These are phyloP conservation scores for Neonectria coccinea DNA, from an alignment of 2,329 filamentous ascomycete species.

Conservation along the genomic window DNA sequence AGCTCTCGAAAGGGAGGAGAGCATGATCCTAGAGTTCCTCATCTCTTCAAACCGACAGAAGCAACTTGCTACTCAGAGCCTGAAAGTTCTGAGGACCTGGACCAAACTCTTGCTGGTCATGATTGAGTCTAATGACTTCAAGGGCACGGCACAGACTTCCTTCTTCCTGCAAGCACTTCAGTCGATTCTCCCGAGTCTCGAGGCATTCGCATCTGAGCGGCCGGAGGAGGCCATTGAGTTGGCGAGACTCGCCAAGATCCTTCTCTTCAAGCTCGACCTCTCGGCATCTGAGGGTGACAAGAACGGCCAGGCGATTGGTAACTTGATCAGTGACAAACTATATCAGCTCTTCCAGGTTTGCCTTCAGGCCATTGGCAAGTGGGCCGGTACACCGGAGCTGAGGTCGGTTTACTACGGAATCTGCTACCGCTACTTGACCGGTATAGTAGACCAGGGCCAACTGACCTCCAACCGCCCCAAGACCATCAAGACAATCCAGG, in stretches of 20 bases:
- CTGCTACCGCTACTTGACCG: constrained; percentile 85
- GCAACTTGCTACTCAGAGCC: constrained; percentile 67
- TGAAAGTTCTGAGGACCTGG: constrained; percentile 84
- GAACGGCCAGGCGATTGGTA: constrained; percentile 65
- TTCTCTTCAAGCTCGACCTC: constrained; percentile 79
- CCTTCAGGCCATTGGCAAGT: constrained; percentile 80
- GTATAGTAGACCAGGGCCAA: constrained; percentile 69
- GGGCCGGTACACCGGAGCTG: constrained; percentile 76
- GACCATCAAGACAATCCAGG: constrained; percentile 77
- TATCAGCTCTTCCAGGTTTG: constrained; percentile 93
- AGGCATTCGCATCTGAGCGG: constrained; percentile 77
- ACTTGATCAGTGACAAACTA: constrained; percentile 87
- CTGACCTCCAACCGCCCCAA: constrained; percentile 63
- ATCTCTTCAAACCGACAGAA: constrained; percentile 72
- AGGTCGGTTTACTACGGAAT: constrained; percentile 92
- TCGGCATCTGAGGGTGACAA: constrained; percentile 53
- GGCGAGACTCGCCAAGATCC: constrained; percentile 77
- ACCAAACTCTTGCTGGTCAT: constrained; percentile 85
- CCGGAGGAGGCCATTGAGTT: constrained; percentile 79
- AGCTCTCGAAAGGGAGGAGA: constrained; percentile 68
- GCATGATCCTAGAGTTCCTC: constrained; percentile 70
- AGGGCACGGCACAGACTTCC: constrained; percentile 75
- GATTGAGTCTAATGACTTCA: constrained; percentile 84
- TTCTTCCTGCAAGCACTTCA: constrained; percentile 91
- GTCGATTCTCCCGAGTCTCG: constrained; percentile 87